Conservation (phyloP, 2,329 filamentous ascomycete species). For the Talaromyces sp. region DNA sequence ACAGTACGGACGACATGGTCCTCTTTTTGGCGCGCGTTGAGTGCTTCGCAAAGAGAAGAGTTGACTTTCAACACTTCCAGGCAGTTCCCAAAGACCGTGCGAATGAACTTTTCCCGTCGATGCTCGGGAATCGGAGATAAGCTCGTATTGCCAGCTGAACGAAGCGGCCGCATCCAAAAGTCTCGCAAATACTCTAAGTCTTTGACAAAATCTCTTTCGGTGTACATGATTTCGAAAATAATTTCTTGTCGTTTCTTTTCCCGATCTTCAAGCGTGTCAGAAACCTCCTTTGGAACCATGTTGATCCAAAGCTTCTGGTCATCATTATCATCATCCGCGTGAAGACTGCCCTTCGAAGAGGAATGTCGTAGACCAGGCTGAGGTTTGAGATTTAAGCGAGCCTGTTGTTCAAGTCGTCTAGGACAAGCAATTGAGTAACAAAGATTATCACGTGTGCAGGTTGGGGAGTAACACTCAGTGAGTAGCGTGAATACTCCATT, state of each 20-base stretch:
- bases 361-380: slow-evolving; percentile 78
- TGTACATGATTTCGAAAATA: slow-evolving; percentile 98
- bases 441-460: slow-evolving; percentile 88
- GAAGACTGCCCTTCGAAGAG: slow-evolving; percentile 67
- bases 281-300: slow-evolving; percentile 90
- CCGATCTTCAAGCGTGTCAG: slow-evolving; percentile 80
- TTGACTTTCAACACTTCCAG: slow-evolving; percentile 93
- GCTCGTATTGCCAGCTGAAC: slow-evolving; percentile 61
- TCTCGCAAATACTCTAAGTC: slow-evolving; percentile 95
- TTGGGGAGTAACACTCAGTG: slow-evolving; percentile 97
- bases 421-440: slow-evolving; percentile 99
- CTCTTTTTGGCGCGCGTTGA: slow-evolving; percentile 88
- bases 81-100: slow-evolving; percentile 93
- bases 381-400: slow-evolving; percentile 86
- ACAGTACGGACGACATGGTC: slow-evolving; percentile 82
- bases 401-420: slow-evolving; percentile 88
- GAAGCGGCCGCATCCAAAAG: slow-evolving; percentile 95
- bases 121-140: slow-evolving; percentile 85
- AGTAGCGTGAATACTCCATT: slow-evolving; percentile 96
- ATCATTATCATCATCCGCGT: slow-evolving; percentile 84
- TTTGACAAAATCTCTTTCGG: slow-evolving; percentile 97
- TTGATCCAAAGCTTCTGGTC: slow-evolving; percentile 99
- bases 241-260: slow-evolving; percentile 98
- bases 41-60: slow-evolving; percentile 77
- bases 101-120: slow-evolving; percentile 83